Evolutionary conservation across 208 protist species (phyloP).

Genomic region (Leishmania amazonensis): DNA sequence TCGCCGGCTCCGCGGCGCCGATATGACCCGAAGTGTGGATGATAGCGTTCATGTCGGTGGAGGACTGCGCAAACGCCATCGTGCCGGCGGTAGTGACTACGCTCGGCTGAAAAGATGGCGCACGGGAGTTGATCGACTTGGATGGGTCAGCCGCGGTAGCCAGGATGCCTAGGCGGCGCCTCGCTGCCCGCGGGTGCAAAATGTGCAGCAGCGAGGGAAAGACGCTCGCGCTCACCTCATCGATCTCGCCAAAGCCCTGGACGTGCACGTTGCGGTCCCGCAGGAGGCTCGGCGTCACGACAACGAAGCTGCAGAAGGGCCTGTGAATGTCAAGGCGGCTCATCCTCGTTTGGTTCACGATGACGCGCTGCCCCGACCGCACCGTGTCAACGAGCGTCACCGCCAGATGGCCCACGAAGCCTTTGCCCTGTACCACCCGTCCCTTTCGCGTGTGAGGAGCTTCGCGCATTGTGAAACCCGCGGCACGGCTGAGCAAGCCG

Average conservation of each 20-base stretch:
- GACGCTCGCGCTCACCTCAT: slow-evolving; percentile 30
- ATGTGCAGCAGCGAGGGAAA: slow-evolving; percentile 53
- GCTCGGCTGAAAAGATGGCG: neutral
- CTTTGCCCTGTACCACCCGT: slow-evolving; percentile 64
- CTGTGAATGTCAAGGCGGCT: slow-evolving; percentile 46
- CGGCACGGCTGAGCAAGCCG: neutral
- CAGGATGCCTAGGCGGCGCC: neutral
- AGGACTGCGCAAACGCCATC: neutral
- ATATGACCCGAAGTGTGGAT: neutral
- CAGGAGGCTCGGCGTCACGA: slow-evolving; percentile 41
- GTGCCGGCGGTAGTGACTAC: neutral
- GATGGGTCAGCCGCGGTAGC: neutral
- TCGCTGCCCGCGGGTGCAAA: slow-evolving; percentile 20
- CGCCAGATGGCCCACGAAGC: slow-evolving; percentile 33
- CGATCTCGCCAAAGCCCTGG: slow-evolving; percentile 66
- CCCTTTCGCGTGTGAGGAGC: slow-evolving; percentile 23
- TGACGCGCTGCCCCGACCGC: slow-evolving; percentile 41
- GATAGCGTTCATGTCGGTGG: neutral
- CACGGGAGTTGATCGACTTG: neutral
- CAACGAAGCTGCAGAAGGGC: slow-evolving; percentile 59
- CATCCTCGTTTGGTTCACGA: slow-evolving; percentile 33
- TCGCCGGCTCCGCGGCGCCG: neutral
- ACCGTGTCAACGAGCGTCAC: slow-evolving; percentile 58
- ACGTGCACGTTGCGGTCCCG: slow-evolving; percentile 47
- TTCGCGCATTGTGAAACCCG: neutral